These are phyloP conservation scores for Plasmodium vinckei DNA, from an alignment of 169 alveolate genomes.

Conservation along the genomic window DNA sequence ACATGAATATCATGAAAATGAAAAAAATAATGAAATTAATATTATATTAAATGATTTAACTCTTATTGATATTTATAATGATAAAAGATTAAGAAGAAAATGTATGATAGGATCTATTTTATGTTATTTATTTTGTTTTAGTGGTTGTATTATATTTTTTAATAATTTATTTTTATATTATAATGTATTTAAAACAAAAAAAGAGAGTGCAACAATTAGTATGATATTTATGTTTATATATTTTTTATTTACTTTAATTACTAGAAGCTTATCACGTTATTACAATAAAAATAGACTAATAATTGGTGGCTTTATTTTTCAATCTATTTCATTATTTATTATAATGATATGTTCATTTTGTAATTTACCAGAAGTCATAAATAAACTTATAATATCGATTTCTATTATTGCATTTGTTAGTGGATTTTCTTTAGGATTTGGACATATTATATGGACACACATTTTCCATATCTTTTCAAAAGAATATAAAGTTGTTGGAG, in stretches of 20 bases:
- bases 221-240: constrained; percentile 28
- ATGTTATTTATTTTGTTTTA: constrained; percentile 31
- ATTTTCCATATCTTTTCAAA: constrained; percentile 46
- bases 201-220: constrained; percentile 9
- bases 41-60: constrained; percentile 27
- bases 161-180: constrained; percentile 23
- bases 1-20: constrained; percentile 34
- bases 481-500: constrained; percentile 43
- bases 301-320: constrained; percentile 10
- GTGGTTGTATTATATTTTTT: constrained; percentile 43
- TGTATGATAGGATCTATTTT: constrained; percentile 11
- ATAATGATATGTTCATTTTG: constrained; percentile 15
- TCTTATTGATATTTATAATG: constrained; percentile 15
- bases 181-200: background rate
- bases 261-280: background rate
- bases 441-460: constrained; percentile 63
- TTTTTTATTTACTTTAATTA: constrained; percentile 15
- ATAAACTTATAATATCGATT: constrained; percentile 19
- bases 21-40: constrained; percentile 17
- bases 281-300: constrained; percentile 12
- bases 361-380: background rate
- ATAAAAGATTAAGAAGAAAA: constrained; percentile 17
- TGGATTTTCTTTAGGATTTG: constrained; percentile 72
- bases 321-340: constrained; percentile 13
- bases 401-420: constrained; percentile 1